Conservation (phyloP, 805 yeast species). For the Barnettozyma vustinii region DNA sequence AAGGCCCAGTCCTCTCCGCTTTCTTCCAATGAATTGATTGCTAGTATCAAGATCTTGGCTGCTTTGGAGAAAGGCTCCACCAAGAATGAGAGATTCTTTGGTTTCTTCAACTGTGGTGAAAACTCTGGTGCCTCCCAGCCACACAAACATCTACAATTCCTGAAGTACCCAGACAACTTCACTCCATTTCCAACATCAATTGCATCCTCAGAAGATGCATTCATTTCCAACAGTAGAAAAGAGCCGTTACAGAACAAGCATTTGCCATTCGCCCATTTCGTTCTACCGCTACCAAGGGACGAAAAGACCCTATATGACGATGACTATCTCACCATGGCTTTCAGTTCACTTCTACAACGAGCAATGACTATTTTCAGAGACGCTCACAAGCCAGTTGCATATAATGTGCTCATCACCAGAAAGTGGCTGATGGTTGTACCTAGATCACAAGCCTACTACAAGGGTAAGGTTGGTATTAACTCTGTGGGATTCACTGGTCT, state of each 20-base stretch:
- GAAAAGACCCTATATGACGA: slow-evolving; percentile 38
- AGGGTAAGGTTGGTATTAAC: slow-evolving; percentile 51
- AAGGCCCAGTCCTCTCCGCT: slow-evolving; percentile 69
- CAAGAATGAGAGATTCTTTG: slow-evolving; percentile 52
- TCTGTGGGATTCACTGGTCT: slow-evolving; percentile 79
- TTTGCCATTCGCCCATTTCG: slow-evolving; percentile 76
- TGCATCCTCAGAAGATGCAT: slow-evolving; percentile 41
- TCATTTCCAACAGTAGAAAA: slow-evolving; percentile 45
- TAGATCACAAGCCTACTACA: slow-evolving; percentile 51
- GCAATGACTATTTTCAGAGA: slow-evolving; percentile 63
- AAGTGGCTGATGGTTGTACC: slow-evolving; percentile 88
- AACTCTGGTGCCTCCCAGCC: slow-evolving; percentile 92
- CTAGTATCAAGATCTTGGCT: slow-evolving; percentile 50
- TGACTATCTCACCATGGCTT: slow-evolving; percentile 60
- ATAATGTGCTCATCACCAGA: slow-evolving; percentile 76
- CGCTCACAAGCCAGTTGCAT: slow-evolving; percentile 46
- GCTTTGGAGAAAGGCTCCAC: slow-evolving; percentile 36
- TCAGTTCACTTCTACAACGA: slow-evolving; percentile 67
- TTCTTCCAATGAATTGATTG: slow-evolving; percentile 60
- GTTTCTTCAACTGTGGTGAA: slow-evolving; percentile 86
- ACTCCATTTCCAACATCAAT: slow-evolving; percentile 50
- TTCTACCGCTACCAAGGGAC: slow-evolving; percentile 51
- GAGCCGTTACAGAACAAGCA: slow-evolving; percentile 60
- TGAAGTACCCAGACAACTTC: slow-evolving; percentile 60
- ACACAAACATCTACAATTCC: slow-evolving; percentile 87